Percentiles rank a stretch among this genome's conserved stretches.
phyloP scores from a whole-genome alignment of 2,329 filamentous ascomycete genomes.

The Westerdykella aurantiaca region DNA sequence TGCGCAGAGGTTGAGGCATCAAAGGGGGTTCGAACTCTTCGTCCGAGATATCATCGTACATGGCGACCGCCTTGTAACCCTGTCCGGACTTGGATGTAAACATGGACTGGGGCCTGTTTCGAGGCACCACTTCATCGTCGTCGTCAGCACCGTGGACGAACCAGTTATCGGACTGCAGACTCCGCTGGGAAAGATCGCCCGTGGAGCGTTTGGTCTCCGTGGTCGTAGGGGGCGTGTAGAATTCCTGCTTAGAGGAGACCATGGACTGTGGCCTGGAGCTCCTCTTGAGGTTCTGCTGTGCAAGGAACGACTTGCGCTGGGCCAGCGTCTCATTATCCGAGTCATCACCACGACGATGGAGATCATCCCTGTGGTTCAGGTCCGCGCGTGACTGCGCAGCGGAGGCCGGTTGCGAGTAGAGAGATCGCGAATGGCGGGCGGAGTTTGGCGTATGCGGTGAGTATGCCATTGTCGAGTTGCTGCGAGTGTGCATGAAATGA shows the following conservation, averaged over 20 bases:
- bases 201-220: conserved; percentile 10
- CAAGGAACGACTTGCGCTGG: conserved; percentile 30
- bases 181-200: conserved; percentile 28
- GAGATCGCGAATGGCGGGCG: conserved; percentile 53
- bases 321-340: conserved; percentile 27
- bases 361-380: conserved; percentile 30
- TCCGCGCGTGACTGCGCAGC: conserved; percentile 35
- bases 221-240: conserved; percentile 24
- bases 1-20: conserved; percentile 40
- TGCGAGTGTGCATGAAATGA: conserved; percentile 77
- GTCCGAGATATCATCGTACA: conserved; percentile 26
- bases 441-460: conserved; percentile 47
- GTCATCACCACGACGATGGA: conserved; percentile 19
- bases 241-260: conserved; percentile 26
- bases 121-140: conserved; percentile 8
- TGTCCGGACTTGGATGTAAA: conserved; percentile 21
- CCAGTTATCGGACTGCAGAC: conserved; percentile 45
- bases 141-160: conserved; percentile 32
- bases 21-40: conserved; percentile 23
- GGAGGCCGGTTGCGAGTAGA: conserved; percentile 33
- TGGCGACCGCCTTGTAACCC: conserved; percentile 25
- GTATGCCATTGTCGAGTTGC: conserved; percentile 52
- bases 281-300: conserved; percentile 31
- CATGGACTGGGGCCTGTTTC: conserved; percentile 11
- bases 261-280: conserved; percentile 24